These are phyloP conservation scores for Neurospora pannonica DNA, from an alignment of 495 filamentous ascomycete species.

Conservation along the genomic window DNA sequence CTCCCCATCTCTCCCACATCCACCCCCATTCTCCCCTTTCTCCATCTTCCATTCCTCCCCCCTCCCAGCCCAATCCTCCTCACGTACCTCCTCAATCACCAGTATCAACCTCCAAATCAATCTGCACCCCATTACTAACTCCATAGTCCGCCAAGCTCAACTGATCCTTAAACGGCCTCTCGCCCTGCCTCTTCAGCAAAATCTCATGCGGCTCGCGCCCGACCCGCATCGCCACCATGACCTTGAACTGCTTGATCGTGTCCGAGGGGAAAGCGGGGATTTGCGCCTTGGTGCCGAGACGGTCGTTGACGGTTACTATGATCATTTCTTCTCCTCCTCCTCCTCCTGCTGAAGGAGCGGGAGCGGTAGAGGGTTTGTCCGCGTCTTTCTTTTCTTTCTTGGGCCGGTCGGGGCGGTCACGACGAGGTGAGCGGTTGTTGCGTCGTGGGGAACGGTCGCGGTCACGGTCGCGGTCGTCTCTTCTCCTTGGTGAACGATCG, in stretches of 20 bases:
- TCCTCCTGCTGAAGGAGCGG: slow-evolving; percentile 10
- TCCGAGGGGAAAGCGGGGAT: slow-evolving; percentile 81
- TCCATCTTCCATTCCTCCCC: not conserved
- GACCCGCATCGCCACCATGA: slow-evolving; percentile 76
- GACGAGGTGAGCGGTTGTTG: slow-evolving; percentile 10
- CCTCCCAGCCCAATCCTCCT: not conserved
- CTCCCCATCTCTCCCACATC: not conserved
- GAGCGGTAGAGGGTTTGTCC: slow-evolving; percentile 8
- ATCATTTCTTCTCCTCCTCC: slow-evolving; percentile 69
- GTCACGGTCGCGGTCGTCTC: not conserved
- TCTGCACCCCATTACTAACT: slow-evolving; percentile 76
- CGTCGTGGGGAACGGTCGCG: slow-evolving; percentile 1
- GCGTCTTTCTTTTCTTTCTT: not conserved
- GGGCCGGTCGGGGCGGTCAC: slow-evolving; percentile 2
- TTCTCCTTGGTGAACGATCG: not conserved
- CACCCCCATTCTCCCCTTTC: no score
- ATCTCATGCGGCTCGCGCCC: slow-evolving; percentile 86
- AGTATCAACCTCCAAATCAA: slow-evolving; percentile 80
- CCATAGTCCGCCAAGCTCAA: slow-evolving; percentile 84
- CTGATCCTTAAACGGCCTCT: slow-evolving; percentile 83
- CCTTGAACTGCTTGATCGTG: slow-evolving; percentile 77
- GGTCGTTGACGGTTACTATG: slow-evolving; percentile 83
- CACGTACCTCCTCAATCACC: slow-evolving; percentile 45
- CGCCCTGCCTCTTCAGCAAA: slow-evolving; percentile 80
- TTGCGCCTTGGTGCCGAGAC: slow-evolving; percentile 79